Conservation (phyloP, 2,329 filamentous ascomycete genomes). For the Verticillium nonalfalfae region DNA sequence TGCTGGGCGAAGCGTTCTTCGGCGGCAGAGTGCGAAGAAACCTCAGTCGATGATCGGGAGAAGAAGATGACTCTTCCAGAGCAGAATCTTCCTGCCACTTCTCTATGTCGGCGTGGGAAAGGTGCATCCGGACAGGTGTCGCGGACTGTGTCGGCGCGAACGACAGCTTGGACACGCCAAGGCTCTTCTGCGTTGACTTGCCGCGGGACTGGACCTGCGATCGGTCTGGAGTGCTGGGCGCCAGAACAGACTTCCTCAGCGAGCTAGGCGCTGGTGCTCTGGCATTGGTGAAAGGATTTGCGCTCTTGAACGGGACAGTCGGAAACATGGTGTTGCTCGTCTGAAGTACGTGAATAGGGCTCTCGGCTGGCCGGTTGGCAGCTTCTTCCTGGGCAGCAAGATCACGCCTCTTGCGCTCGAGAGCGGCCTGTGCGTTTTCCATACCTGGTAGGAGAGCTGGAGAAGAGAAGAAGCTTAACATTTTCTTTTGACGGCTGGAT, state of each 20-base stretch:
- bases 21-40: slow-evolving; percentile 42
- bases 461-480: slow-evolving; percentile 53
- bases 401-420: slow-evolving; percentile 7
- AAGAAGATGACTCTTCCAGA: slow-evolving; percentile 26
- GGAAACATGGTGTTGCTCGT: slow-evolving; percentile 34
- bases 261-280: not conserved
- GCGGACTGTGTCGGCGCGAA: not conserved
- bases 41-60: slow-evolving; percentile 28
- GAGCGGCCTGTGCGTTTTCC: slow-evolving; percentile 7
- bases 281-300: not conserved
- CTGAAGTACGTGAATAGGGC: slow-evolving; percentile 15
- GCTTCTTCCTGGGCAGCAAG: slow-evolving; percentile 4
- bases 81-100: slow-evolving; percentile 34
- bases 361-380: slow-evolving; percentile 3
- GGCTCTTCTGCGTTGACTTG: not conserved
- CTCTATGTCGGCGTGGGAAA: slow-evolving; percentile 31
- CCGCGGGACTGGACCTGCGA: not conserved
- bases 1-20: slow-evolving; percentile 46
- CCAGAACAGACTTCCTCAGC: not conserved
- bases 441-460: slow-evolving; percentile 33
- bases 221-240: not conserved
- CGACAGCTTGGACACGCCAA: not conserved
- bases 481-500: slow-evolving; percentile 23
- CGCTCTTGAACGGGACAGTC: not conserved
- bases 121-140: slow-evolving; percentile 4